A percentile compares a stretch with the other conserved stretches of the same genome.
phyloP scores from a whole-genome alignment of 352 stramenopile species.

The Pythium plurisporium region DNA sequence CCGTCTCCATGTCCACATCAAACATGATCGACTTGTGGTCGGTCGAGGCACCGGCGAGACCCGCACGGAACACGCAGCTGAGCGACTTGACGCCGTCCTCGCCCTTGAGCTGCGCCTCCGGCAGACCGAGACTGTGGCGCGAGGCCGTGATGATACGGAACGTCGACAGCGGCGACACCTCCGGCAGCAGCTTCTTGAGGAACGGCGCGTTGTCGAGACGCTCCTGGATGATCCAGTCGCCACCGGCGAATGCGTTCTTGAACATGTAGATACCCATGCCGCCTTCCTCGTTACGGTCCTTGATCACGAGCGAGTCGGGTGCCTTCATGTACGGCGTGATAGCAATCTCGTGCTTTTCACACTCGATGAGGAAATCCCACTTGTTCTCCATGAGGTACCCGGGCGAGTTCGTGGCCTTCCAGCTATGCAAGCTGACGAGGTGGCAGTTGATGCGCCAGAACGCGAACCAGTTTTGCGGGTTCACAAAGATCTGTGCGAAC shows the following conservation, averaged over 20 bases:
- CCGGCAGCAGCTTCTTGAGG: conserved; percentile 89
- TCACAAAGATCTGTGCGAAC: conserved; percentile 75
- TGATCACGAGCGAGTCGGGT: conserved; percentile 91
- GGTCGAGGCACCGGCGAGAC: conserved; percentile 75
- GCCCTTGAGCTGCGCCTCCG: conserved; percentile 40
- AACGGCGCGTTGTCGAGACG: conserved; percentile 92
- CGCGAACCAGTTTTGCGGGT: conserved; percentile 95
- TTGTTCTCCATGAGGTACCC: conserved; percentile 98
- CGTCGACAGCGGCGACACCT: conserved; percentile 94
- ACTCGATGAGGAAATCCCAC: conserved; percentile 96
- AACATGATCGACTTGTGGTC: conserved; percentile 99
- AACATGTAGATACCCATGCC: conserved; percentile 98
- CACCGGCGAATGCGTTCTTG: conserved; percentile 93
- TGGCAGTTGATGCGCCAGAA: conserved; percentile 97
- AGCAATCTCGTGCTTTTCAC: conserved; percentile 88
- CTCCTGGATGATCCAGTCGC: conserved; percentile 97
- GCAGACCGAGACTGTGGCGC: conserved; percentile 50
- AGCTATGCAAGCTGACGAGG: conserved; percentile 92
- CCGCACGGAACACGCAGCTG: conserved; percentile 76
- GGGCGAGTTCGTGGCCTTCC: conserved; percentile 87
- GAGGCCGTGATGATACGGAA: conserved; percentile 98
- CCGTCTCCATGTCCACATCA: conserved; percentile 94
- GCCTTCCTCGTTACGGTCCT: conserved; percentile 97
- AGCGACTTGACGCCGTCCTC: conserved; percentile 70
- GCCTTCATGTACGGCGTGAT: conserved; percentile 93